phyloP scores from a whole-genome alignment of 2,329 filamentous ascomycete genomes.

The Fusarium sp. region DNA sequence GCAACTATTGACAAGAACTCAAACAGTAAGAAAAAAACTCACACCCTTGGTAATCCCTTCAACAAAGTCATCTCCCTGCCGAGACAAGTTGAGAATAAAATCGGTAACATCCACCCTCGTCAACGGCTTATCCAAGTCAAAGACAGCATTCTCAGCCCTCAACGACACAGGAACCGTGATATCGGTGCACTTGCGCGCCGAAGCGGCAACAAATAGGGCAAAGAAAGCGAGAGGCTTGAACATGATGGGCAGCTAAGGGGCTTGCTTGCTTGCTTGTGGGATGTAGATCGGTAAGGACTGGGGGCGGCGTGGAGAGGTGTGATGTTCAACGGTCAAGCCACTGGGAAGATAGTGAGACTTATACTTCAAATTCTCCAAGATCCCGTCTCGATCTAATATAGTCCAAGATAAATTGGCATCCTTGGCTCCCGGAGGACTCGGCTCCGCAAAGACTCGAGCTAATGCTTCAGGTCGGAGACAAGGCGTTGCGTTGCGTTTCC shows the following conservation, averaged over 20 bases:
- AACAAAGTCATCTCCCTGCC: slow-evolving; percentile 62
- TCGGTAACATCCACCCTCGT: slow-evolving; percentile 68
- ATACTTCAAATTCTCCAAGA: slow-evolving; percentile 3
- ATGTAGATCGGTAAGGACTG: slow-evolving; percentile 2
- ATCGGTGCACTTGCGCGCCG: slow-evolving; percentile 56
- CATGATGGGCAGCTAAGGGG: slow-evolving; percentile 23
- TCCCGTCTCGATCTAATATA: not conserved
- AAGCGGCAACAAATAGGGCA: slow-evolving; percentile 39
- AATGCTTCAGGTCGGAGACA: not conserved
- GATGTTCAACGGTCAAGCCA: slow-evolving; percentile 10
- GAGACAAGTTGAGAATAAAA: slow-evolving; percentile 62
- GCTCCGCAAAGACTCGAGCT: slow-evolving; percentile 1
- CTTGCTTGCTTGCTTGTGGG: not conserved
- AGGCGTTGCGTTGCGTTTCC: slow-evolving; percentile 1
- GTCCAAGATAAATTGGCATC: too few relatives aligned
- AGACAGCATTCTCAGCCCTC: slow-evolving; percentile 63
- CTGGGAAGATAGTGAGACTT: slow-evolving; percentile 14
- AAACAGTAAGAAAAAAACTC: slow-evolving; percentile 28
- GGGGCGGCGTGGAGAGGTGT: not conserved
- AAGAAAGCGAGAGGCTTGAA: slow-evolving; percentile 36
- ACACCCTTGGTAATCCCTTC: slow-evolving; percentile 56
- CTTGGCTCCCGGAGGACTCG: not conserved
- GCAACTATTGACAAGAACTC: not conserved
- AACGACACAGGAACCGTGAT: slow-evolving; percentile 67
- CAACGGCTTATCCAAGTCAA: slow-evolving; percentile 58